Evolutionary conservation across 345 rosid genomes (phyloP).

Genomic region (Boechera stricta): DNA sequence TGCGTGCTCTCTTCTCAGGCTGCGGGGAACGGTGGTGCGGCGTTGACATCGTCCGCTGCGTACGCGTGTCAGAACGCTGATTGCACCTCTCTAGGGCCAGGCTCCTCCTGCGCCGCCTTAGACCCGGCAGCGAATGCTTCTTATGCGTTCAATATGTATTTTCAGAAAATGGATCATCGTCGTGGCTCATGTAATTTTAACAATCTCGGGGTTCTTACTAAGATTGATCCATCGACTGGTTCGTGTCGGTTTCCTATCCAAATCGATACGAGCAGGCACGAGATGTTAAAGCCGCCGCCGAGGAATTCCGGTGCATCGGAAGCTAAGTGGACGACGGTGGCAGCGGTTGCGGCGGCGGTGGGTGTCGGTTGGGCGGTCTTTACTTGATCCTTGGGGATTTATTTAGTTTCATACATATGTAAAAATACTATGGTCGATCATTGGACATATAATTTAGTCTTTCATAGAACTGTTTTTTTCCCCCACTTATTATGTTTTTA

Average conservation of each 20-base stretch:
- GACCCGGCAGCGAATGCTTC: slow-evolving; percentile 65
- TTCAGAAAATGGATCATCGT: slow-evolving; percentile 70
- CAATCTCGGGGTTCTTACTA: slow-evolving; percentile 47
- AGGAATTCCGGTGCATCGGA: slow-evolving; percentile 24
- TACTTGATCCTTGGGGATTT: slow-evolving; percentile 8
- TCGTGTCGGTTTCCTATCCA: slow-evolving; percentile 67
- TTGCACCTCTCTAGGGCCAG: slow-evolving; percentile 69
- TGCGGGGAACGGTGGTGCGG: slow-evolving; percentile 8
- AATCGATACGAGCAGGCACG: slow-evolving; percentile 59
- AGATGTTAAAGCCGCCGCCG: slow-evolving; percentile 28
- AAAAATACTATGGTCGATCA: slow-evolving; percentile 5
- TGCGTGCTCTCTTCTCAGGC: slow-evolving; percentile 67
- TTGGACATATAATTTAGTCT: background rate
- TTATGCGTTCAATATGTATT: slow-evolving; percentile 77
- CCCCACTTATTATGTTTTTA: too few relatives aligned
- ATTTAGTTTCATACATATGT: background rate
- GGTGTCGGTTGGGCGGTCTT: slow-evolving; percentile 1
- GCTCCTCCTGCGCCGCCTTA: slow-evolving; percentile 59
- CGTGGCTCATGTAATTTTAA: slow-evolving; percentile 57
- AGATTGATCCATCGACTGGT: slow-evolving; percentile 58
- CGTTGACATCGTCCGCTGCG: slow-evolving; percentile 19
- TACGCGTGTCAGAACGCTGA: slow-evolving; percentile 75
- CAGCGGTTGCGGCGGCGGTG: background rate
- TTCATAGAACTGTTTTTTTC: background rate
- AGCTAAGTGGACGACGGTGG: background rate